A percentile compares a stretch with the other conserved stretches of the same genome.
phyloP scores from a whole-genome alignment of 495 filamentous ascomycete species.

The Penicillium soppii region DNA sequence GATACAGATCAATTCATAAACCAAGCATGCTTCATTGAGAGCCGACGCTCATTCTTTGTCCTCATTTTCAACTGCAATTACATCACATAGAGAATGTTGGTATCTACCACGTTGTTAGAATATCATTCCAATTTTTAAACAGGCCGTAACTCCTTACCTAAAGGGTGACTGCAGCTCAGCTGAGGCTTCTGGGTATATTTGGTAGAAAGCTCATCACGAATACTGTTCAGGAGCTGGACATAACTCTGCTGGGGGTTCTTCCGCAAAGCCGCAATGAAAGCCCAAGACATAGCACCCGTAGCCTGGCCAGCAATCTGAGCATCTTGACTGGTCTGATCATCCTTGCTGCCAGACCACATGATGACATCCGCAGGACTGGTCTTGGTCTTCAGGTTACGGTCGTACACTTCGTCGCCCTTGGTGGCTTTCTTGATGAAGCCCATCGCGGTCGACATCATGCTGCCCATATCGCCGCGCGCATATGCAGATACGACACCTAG shows the following conservation, averaged over 20 bases:
- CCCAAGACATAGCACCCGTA: slow-evolving; percentile 97
- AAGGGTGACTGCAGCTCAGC: slow-evolving; percentile 91
- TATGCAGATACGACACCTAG: slow-evolving; percentile 88
- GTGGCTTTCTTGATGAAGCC: slow-evolving; percentile 94
- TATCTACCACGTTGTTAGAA: slow-evolving; percentile 47
- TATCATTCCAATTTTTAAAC: neutral
- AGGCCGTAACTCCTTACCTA: slow-evolving; percentile 61
- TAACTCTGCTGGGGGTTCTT: slow-evolving; percentile 99
- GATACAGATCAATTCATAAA: slow-evolving; percentile 19
- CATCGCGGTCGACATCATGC: slow-evolving; percentile 76
- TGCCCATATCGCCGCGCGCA: slow-evolving; percentile 82
- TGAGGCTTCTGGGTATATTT: slow-evolving; percentile 97
- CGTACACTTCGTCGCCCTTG: slow-evolving; percentile 75
- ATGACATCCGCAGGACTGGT: slow-evolving; percentile 94
- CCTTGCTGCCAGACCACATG: slow-evolving; percentile 97
- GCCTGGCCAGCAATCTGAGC: slow-evolving; percentile 73
- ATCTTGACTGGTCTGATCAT: slow-evolving; percentile 81
- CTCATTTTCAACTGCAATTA: slow-evolving; percentile 28
- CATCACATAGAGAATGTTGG: slow-evolving; percentile 66
- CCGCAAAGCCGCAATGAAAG: slow-evolving; percentile 89
- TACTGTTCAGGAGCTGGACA: slow-evolving; percentile 90
- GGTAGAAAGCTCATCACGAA: slow-evolving; percentile 82
- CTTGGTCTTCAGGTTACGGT: slow-evolving; percentile 81
- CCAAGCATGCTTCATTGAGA: slow-evolving; percentile 7
- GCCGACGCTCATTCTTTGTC: neutral